A percentile compares a stretch with the other conserved stretches of the same genome.
These are phyloP conservation scores for Trypanosoma conorhini DNA, from an alignment of 208 protist genomes.

Conservation along the genomic window DNA sequence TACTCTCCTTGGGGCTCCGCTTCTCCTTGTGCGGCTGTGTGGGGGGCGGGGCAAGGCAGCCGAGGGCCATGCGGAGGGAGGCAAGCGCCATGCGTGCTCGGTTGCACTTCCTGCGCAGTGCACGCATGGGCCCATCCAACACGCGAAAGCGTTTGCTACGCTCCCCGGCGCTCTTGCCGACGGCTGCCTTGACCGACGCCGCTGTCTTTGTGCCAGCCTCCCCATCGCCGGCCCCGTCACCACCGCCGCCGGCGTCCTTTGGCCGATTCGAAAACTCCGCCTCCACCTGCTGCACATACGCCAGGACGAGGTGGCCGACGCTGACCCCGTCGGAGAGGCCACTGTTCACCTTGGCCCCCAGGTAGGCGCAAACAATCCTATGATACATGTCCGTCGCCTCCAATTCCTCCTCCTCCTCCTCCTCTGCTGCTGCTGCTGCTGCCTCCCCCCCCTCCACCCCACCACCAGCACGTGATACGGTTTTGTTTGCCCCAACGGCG, in stretches of 20 bases:
- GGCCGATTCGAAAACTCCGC: slow-evolving; percentile 10
- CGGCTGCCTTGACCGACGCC: not conserved
- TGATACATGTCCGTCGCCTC: slow-evolving; percentile 26
- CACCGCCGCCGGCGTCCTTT: slow-evolving; percentile 7
- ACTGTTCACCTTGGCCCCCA: slow-evolving; percentile 30
- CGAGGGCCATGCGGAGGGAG: slow-evolving; percentile 21
- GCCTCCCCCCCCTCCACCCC: not conserved
- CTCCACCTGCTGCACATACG: slow-evolving; percentile 19
- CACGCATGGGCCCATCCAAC: slow-evolving; percentile 5
- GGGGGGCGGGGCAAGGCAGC: slow-evolving; percentile 10
- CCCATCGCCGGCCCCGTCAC: not conserved
- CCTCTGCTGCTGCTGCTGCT: not conserved
- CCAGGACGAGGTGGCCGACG: slow-evolving; percentile 28
- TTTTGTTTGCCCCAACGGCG: not conserved
- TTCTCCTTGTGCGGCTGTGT: not conserved
- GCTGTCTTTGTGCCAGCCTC: not conserved
- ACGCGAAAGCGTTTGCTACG: not conserved
- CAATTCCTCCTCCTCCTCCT: not conserved
- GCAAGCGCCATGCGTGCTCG: slow-evolving; percentile 24
- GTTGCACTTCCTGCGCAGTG: slow-evolving; percentile 23
- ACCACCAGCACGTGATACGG: not conserved
- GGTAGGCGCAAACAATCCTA: slow-evolving; percentile 16
- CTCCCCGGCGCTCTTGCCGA: not conserved
- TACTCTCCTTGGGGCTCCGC: not conserved
- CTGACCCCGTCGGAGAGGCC: slow-evolving; percentile 17